phyloP scores from a whole-genome alignment of 164 flowering plant species.

The Umbilicus rupestris region DNA sequence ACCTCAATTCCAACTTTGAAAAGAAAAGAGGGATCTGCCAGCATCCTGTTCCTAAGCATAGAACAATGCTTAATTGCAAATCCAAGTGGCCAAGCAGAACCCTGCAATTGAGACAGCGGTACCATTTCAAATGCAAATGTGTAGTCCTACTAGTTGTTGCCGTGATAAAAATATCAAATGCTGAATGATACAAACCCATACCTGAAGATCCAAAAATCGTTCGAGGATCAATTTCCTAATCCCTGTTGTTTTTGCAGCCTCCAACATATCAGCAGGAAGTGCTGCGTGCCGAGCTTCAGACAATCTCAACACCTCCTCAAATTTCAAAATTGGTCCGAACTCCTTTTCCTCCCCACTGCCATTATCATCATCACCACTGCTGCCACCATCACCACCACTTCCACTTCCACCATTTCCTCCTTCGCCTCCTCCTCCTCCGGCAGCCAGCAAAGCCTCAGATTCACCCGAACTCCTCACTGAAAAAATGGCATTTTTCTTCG shows the following conservation, averaged over 20 bases:
- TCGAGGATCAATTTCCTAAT: slow-evolving; percentile 46
- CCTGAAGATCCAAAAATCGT: slow-evolving; percentile 77
- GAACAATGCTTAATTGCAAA: slow-evolving; percentile 44
- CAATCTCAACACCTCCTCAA: slow-evolving; percentile 56
- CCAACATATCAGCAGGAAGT: slow-evolving; percentile 67
- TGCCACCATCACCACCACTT: slow-evolving; percentile 37
- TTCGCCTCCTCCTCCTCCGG: slow-evolving; percentile 9
- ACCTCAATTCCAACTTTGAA: slow-evolving; percentile 94
- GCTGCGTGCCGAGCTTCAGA: slow-evolving; percentile 38
- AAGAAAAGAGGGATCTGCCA: slow-evolving; percentile 86
- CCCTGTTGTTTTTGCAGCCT: slow-evolving; percentile 59
- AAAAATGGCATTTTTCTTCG: background rate
- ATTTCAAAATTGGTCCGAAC: slow-evolving; percentile 61
- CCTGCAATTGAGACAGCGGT: slow-evolving; percentile 26
- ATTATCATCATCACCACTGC: slow-evolving; percentile 23
- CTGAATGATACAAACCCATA: slow-evolving; percentile 9
- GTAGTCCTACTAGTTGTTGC: background rate
- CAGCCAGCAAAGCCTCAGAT: background rate
- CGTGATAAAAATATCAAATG: background rate
- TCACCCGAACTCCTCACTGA: background rate
- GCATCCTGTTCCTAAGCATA: slow-evolving; percentile 78
- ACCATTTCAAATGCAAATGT: background rate
- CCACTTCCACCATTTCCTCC: slow-evolving; percentile 14
- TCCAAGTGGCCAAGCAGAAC: slow-evolving; percentile 56
- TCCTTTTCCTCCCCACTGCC: slow-evolving; percentile 48